phyloP scores from a whole-genome alignment of 495 filamentous ascomycete species.

The Xylaria longipes region DNA sequence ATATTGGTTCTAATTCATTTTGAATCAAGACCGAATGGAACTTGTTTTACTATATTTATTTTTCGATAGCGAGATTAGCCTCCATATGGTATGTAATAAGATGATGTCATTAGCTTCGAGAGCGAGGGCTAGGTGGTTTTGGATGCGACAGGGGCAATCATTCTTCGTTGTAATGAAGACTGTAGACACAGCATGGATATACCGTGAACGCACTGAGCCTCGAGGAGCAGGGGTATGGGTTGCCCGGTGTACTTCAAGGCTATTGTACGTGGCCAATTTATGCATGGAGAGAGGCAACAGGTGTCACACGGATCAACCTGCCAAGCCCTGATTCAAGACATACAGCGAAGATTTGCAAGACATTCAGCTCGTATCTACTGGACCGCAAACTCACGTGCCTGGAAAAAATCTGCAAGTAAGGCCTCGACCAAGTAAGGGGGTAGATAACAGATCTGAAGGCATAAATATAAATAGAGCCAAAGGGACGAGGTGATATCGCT shows the following conservation, averaged over 20 bases:
- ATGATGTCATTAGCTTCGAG: neutral
- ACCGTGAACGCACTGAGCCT: neutral
- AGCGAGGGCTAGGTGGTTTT: neutral
- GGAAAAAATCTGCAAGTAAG: no score
- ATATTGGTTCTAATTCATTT: neutral
- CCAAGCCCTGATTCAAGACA: no score
- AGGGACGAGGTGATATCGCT: no score
- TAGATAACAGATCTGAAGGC: no score
- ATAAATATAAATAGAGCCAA: no score
- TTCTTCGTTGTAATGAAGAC: neutral
- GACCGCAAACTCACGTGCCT: no score
- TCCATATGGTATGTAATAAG: neutral
- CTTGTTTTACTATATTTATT: neutral
- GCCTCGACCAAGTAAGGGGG: no score
- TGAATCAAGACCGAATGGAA: neutral
- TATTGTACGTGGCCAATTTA: neutral
- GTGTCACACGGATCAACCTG: no score
- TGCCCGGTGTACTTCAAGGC: neutral
- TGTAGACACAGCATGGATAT: neutral
- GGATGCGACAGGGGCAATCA: neutral
- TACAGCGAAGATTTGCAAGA: no score
- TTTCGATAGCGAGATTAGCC: neutral
- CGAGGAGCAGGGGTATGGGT: neutral
- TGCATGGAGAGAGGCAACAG: neutral
- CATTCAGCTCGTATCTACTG: no score